phyloP scores from a whole-genome alignment of 2,329 filamentous ascomycete species.

The Acephala macrosclerotiorum region DNA sequence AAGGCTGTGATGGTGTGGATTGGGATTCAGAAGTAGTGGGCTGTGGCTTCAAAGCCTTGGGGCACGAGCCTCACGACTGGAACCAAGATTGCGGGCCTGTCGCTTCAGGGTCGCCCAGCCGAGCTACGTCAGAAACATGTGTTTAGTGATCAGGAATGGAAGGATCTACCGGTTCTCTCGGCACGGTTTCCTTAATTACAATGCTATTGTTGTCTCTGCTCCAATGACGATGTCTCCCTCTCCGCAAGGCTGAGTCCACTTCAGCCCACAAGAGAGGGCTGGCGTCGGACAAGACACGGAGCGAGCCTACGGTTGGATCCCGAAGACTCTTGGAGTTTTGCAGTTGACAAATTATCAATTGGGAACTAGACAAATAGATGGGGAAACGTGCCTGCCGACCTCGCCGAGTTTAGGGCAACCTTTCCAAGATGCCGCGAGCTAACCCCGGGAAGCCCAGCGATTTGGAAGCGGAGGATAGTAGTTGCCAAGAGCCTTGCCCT shows the following conservation, averaged over 20 bases:
- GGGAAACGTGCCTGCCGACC: too few relatives aligned
- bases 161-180: slow-evolving; percentile 7
- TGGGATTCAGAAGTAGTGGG: not conserved
- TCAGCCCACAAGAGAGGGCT: not conserved
- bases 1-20: not conserved
- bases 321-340: too few relatives aligned
- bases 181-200: not conserved
- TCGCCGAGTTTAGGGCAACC: too few relatives aligned
- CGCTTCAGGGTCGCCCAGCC: not conserved
- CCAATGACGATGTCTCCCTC: not conserved
- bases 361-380: too few relatives aligned
- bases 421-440: too few relatives aligned
- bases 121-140: slow-evolving; percentile 1
- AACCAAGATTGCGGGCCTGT: not conserved
- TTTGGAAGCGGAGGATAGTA: too few relatives aligned
- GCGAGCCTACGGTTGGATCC: not conserved
- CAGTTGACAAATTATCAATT: too few relatives aligned
- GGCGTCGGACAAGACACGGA: not conserved
- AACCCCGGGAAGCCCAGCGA: too few relatives aligned
- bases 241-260: slow-evolving; percentile 4
- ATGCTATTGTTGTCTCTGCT: not conserved
- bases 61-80: slow-evolving; percentile 1
- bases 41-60: not conserved
- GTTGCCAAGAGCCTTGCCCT: too few relatives aligned
- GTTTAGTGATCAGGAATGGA: not conserved